Evolutionary conservation across 1,284 basidiomycete genomes (phyloP), one percentile per base, ranked within the genome.

Genomic region (Schizophyllum amplum): DNA sequence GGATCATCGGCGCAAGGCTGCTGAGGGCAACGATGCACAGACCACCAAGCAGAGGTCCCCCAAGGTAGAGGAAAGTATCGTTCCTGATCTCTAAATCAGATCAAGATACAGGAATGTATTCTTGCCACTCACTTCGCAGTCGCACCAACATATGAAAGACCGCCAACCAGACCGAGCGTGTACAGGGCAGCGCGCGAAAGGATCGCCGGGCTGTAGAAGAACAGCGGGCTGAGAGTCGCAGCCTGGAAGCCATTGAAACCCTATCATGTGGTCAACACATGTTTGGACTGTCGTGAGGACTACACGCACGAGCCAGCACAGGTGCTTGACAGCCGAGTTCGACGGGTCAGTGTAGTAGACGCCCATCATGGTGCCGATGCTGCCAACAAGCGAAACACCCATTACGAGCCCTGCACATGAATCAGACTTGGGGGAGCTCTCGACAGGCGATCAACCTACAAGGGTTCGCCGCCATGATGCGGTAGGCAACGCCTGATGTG

Each of bases 141-240:
- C 7, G 92, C 92, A 26, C 93, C 93, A 24, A 96, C 82, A 67
- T 93, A 96, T 42, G 87, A 88, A 25, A 95, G 79, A 5, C 86
- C 82, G 5, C 92, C 93, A 20, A 94, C 85, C 2, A 94, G 81
- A 51, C 92, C 93, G 50, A 85, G 81, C 0, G 93, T 95, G 72
- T 96, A 96, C 4, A 96, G 75, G 11, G 90, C 93, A 7, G 93
- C 94, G 47, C 93, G 83, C n/a, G 88, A 86, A 51, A 96, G 80
- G 59, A 96, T 80, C 13, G 90, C 91, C 1, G 94, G 93, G 65
- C 79, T 86, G 55, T 93, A 71, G 80, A 95, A 94, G 74, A 92
- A 91, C 22, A 96, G 70, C 23, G 91, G 91, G 59, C 82, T 90
- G 58, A 90, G 78, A 2, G 88, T 90, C 4, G 88, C 89, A 15